phyloP scores from a whole-genome alignment of 2,329 filamentous ascomycete species.

The Colletotrichum tabaci region DNA sequence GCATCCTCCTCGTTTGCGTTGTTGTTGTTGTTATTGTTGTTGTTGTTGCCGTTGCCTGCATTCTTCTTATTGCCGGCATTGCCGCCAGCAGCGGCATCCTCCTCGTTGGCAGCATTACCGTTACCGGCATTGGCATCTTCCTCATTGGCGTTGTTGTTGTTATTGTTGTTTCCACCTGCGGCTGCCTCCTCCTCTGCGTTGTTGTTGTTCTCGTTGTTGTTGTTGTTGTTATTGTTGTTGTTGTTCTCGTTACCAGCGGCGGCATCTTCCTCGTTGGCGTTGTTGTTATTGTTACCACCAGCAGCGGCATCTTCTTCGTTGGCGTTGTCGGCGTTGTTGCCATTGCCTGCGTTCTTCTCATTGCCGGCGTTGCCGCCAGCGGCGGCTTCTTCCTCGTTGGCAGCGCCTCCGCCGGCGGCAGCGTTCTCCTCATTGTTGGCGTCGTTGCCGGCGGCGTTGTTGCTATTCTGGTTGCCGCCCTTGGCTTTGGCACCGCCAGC shows the following conservation, averaged over 20 bases:
- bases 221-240: background rate
- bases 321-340: background rate
- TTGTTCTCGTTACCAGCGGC: background rate
- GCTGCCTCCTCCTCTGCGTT: too few species aligned
- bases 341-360: background rate
- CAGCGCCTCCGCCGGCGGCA: background rate
- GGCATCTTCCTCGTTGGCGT: background rate
- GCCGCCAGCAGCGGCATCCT: background rate
- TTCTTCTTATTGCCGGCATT: background rate
- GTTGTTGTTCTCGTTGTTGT: background rate
- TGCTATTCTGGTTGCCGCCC: background rate
- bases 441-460: background rate
- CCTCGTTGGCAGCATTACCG: background rate
- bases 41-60: background rate
- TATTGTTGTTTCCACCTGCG: background rate
- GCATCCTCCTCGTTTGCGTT: background rate
- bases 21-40: background rate
- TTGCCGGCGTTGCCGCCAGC: background rate
- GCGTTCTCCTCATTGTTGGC: background rate
- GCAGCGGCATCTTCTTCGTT: conserved; percentile 1
- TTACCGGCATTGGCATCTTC: background rate
- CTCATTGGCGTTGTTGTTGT: background rate
- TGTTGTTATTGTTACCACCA: background rate
- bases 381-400: background rate
- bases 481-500: conserved; percentile 12